Conservation (phyloP, 2,329 filamentous ascomycete species). For the Seiridium cupressi region DNA sequence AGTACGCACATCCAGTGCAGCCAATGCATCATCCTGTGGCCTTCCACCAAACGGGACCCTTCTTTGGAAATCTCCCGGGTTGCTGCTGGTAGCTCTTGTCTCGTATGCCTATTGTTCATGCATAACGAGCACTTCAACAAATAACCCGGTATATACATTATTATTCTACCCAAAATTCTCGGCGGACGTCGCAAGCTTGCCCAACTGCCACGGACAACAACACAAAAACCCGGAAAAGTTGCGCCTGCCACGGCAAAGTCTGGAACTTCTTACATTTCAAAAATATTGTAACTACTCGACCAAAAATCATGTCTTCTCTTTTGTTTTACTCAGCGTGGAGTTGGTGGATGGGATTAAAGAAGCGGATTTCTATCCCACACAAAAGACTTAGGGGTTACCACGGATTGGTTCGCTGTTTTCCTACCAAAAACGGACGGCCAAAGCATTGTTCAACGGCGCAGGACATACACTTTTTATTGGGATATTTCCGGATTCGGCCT, state of each 20-base stretch:
- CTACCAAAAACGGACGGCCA: slow-evolving; percentile 18
- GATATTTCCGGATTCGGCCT: slow-evolving; percentile 11
- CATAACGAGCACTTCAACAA: neutral
- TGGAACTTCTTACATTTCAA: neutral
- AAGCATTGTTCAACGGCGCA: slow-evolving; percentile 29
- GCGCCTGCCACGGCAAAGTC: slow-evolving; percentile 2
- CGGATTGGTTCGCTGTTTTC: slow-evolving; percentile 8
- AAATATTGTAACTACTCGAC: slow-evolving; percentile 23
- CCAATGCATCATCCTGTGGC: slow-evolving; percentile 48
- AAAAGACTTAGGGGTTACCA: neutral
- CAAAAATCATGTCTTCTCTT: slow-evolving; percentile 21
- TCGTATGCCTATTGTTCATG: neutral
- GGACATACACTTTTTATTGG: slow-evolving; percentile 17
- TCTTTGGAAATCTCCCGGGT: slow-evolving; percentile 51
- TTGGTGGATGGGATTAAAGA: slow-evolving; percentile 25
- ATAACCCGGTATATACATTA: neutral
- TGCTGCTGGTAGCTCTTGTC: slow-evolving; percentile 38
- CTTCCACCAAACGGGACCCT: slow-evolving; percentile 52
- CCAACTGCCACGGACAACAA: slow-evolving; percentile 9
- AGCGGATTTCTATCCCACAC: slow-evolving; percentile 10
- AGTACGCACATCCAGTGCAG: slow-evolving; percentile 45
- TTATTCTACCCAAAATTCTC: neutral
- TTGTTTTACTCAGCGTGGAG: slow-evolving; percentile 28
- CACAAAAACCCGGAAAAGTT: slow-evolving; percentile 2
- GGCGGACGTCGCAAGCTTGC: neutral